phyloP scores from a whole-genome alignment of 2,329 filamentous ascomycete species.

The Lasiodiplodia citricola region DNA sequence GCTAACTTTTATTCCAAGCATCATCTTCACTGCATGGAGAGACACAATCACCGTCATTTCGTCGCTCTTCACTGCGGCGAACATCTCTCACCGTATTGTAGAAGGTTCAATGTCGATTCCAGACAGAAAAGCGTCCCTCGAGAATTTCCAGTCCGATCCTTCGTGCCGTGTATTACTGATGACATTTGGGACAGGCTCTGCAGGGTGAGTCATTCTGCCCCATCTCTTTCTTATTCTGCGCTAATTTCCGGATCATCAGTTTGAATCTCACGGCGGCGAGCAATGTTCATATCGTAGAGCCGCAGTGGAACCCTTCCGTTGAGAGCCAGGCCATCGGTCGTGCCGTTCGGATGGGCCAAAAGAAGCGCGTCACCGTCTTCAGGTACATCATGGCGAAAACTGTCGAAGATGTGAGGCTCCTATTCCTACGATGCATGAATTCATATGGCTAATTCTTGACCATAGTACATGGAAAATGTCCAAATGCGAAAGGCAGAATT shows the following conservation, averaged over 20 bases:
- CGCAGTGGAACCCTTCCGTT: constrained; percentile 40
- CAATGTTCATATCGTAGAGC: constrained; percentile 35
- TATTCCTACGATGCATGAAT: not conserved
- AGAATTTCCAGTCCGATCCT: constrained; percentile 28
- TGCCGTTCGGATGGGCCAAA: constrained; percentile 34
- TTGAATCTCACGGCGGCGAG: constrained; percentile 32
- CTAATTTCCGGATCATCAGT: not conserved
- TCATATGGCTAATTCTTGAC: not conserved
- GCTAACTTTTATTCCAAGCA: not conserved
- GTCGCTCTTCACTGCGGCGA: not conserved
- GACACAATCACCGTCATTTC: not conserved
- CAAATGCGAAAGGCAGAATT: not conserved
- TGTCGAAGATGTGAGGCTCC: constrained; percentile 32
- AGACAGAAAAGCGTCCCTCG: constrained; percentile 29
- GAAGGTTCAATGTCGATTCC: constrained; percentile 30
- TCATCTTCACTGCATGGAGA: not conserved
- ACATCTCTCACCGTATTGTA: constrained; percentile 24
- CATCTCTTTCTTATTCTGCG: no score
- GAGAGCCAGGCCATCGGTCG: constrained; percentile 37
- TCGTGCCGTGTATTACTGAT: constrained; percentile 33
- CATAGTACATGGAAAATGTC: not conserved
- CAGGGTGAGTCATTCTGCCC: constrained; percentile 22
- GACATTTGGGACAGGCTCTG: constrained; percentile 35
- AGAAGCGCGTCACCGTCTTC: constrained; percentile 31
- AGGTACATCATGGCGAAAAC: constrained; percentile 37